A percentile compares a stretch with the other conserved stretches of the same genome.
Evolutionary conservation across 805 yeast species (phyloP).

Genomic region (Spathaspora hagerdaliae): DNA sequence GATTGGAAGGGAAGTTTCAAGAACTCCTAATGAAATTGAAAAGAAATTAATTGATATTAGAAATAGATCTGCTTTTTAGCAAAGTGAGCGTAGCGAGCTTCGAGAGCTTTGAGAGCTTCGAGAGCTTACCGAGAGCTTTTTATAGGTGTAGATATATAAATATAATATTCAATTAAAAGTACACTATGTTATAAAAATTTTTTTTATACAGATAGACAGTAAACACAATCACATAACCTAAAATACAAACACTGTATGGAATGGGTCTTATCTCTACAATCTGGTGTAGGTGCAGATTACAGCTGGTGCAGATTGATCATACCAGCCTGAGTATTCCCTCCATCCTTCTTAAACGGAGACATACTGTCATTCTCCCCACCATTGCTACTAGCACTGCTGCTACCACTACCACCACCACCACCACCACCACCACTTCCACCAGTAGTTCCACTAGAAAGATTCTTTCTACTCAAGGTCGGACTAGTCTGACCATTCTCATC

Average conservation of each 20-base stretch:
- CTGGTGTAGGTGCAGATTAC: not conserved
- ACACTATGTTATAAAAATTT: no score
- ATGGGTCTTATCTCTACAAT: no score
- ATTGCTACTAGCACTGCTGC: not conserved
- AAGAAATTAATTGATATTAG: slow-evolving; percentile 50
- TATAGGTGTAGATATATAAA: no score
- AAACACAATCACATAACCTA: no score
- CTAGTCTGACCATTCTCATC: slow-evolving; percentile 32
- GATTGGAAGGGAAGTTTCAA: slow-evolving; percentile 41
- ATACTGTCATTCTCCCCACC: slow-evolving; percentile 1
- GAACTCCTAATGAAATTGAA: slow-evolving; percentile 47
- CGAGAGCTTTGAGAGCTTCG: not conserved
- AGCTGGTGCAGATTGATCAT: not conserved
- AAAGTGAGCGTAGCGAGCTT: not conserved
- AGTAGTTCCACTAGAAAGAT: not conserved
- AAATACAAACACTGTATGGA: no score
- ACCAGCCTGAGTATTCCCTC: not conserved
- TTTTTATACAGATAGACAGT: no score
- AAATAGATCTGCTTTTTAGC: slow-evolving; percentile 38
- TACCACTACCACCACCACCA: not conserved
- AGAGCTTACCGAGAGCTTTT: no score
- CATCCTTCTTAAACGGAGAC: not conserved
- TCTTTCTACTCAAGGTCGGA: slow-evolving; percentile 34
- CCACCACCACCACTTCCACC: not conserved
- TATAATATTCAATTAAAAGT: no score